Percentiles rank a stretch among this genome's conserved stretches.
phyloP scores from a whole-genome alignment of 441 rosid genomes.

The Corymbia calophylla region DNA sequence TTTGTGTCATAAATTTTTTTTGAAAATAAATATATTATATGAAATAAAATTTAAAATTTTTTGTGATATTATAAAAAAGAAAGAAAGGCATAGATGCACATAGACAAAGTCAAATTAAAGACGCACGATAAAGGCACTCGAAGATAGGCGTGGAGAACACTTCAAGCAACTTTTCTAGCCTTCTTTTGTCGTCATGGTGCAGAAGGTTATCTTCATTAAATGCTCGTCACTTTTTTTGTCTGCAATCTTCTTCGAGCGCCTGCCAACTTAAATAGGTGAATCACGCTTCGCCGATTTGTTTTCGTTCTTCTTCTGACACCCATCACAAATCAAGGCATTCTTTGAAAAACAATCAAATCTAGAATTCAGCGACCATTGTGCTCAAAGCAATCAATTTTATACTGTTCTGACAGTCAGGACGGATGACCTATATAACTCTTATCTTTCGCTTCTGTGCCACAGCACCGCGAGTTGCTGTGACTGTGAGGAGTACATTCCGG shows the following conservation, averaged over 20 bases:
- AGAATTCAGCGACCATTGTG: not conserved
- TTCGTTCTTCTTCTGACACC: not conserved
- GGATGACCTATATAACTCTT: not conserved
- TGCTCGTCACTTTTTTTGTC: not conserved
- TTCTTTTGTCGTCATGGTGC: not conserved
- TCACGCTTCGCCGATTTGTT: not conserved
- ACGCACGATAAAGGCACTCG: not conserved
- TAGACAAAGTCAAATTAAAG: not conserved
- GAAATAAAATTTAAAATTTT: too few species aligned
- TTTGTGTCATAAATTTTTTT: too few species aligned
- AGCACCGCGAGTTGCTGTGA: constrained; percentile 58
- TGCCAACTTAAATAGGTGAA: not conserved
- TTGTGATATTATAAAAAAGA: too few species aligned
- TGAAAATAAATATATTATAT: too few species aligned
- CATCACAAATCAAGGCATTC: not conserved
- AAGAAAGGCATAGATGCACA: not conserved
- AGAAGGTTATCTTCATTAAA: not conserved
- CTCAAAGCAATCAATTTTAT: not conserved
- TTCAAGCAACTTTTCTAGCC: not conserved
- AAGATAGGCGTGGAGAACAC: not conserved
- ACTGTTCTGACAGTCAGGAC: not conserved
- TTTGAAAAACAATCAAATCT: not conserved
- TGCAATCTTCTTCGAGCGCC: not conserved
- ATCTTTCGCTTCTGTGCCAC: not conserved
- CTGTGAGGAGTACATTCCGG: constrained; percentile 69